These are phyloP conservation scores for Zanthoxylum bungeanum DNA, from an alignment of 345 rosid species.

Conservation along the genomic window DNA sequence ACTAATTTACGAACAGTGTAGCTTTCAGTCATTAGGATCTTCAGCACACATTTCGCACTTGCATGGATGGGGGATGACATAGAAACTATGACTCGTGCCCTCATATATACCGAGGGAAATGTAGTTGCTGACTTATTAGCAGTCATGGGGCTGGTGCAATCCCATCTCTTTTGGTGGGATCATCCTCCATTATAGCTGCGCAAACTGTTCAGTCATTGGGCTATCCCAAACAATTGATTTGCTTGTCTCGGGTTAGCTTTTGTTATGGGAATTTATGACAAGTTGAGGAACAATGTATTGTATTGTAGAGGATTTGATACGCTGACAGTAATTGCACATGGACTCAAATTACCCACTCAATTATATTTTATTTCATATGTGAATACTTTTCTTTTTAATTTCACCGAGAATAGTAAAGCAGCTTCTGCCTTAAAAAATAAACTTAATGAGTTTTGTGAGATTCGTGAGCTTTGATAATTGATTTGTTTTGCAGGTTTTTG, in stretches of 20 bases:
- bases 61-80: background rate
- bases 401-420: too few relatives aligned
- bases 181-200: background rate
- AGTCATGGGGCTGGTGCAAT: background rate
- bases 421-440: too few relatives aligned
- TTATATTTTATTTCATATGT: too few relatives aligned
- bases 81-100: background rate
- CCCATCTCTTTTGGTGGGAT: background rate
- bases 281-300: background rate
- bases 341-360: background rate
- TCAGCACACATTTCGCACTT: background rate
- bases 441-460: too few relatives aligned
- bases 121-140: background rate
- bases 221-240: too few relatives aligned
- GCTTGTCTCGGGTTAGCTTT: too few relatives aligned
- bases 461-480: too few relatives aligned
- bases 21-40: background rate
- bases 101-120: background rate
- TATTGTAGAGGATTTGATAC: background rate
- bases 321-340: background rate
- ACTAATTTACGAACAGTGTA: background rate
- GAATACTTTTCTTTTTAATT: too few relatives aligned
- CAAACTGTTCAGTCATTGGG: too few relatives aligned
- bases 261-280: too few relatives aligned
- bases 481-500: slow-evolving; percentile 61